Evolutionary conservation across 495 filamentous ascomycete genomes (phyloP).

Genomic region (Penicillium odoratum): DNA sequence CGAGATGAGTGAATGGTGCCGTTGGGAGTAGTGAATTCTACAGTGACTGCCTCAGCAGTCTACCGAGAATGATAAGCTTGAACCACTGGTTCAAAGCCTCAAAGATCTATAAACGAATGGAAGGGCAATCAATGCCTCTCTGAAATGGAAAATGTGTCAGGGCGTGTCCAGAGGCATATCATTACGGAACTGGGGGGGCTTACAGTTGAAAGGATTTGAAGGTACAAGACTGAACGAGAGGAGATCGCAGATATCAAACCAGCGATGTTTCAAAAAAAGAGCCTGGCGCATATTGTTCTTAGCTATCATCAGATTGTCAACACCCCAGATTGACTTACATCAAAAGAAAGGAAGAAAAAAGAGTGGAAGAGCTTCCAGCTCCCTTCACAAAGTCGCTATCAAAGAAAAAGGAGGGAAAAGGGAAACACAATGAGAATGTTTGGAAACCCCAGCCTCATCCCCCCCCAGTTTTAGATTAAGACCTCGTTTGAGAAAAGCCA

Average conservation of each 20-base stretch:
- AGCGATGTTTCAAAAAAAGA: conserved; percentile 22
- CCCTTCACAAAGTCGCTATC: conserved; percentile 13
- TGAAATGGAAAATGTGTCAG: conserved; percentile 9
- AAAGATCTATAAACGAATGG: conserved; percentile 26
- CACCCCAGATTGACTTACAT: conserved; percentile 1
- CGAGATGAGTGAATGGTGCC: conserved; percentile 14
- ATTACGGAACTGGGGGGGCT: not conserved
- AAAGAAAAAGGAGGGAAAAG: conserved; percentile 18
- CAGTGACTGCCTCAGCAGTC: conserved; percentile 1
- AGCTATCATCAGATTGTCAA: not conserved
- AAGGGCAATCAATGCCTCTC: conserved; percentile 45
- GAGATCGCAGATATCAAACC: conserved; percentile 31
- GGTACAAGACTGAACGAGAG: conserved; percentile 18
- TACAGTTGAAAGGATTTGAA: conserved; percentile 13
- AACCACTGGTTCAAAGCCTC: conserved; percentile 15
- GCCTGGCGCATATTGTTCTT: not conserved
- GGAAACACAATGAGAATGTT: conserved; percentile 2
- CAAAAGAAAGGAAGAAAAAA: not conserved
- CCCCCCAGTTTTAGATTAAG: conserved; percentile 6
- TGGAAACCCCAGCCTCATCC: not conserved
- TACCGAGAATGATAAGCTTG: conserved; percentile 9
- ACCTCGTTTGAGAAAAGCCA: not conserved
- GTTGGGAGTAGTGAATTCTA: conserved; percentile 2
- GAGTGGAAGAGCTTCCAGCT: conserved; percentile 28
- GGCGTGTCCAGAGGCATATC: not conserved